Evolutionary conservation across 345 rosid species (phyloP).

Genomic region (Durio zibethinus): DNA sequence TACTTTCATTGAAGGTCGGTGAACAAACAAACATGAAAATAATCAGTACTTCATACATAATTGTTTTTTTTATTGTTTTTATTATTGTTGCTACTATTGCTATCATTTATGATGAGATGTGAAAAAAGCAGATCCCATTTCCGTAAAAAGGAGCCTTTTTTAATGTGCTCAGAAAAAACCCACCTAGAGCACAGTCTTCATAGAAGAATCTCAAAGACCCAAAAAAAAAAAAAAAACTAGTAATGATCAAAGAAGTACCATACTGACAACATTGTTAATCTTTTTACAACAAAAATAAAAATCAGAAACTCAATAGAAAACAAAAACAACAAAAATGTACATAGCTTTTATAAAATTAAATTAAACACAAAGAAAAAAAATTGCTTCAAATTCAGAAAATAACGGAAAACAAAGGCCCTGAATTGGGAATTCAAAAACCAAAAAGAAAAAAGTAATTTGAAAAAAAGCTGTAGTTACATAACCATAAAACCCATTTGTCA

Average conservation of each 20-base stretch:
- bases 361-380: neutral
- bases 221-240: constrained; percentile 22
- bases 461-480: constrained; percentile 9
- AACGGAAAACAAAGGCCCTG: constrained; percentile 6
- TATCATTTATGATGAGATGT: constrained; percentile 39
- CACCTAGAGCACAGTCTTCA: constrained; percentile 46
- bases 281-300: neutral
- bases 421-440: constrained; percentile 23
- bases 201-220: constrained; percentile 37
- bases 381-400: constrained; percentile 11
- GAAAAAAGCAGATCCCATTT: constrained; percentile 61
- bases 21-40: constrained; percentile 19
- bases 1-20: constrained; percentile 11
- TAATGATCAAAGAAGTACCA: constrained; percentile 41
- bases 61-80: constrained; percentile 13
- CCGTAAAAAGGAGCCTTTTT: constrained; percentile 52
- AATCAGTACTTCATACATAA: neutral
- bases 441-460: constrained; percentile 11
- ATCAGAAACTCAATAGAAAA: neutral
- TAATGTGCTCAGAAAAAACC: constrained; percentile 46
- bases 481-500: constrained; percentile 8
- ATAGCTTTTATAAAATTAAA: neutral
- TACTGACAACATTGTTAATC: constrained; percentile 23
- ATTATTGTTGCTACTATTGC: constrained; percentile 8
- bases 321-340: constrained; percentile 4